Evolutionary conservation across 345 rosid genomes (phyloP).

Genomic region (Ceriops decandra): DNA sequence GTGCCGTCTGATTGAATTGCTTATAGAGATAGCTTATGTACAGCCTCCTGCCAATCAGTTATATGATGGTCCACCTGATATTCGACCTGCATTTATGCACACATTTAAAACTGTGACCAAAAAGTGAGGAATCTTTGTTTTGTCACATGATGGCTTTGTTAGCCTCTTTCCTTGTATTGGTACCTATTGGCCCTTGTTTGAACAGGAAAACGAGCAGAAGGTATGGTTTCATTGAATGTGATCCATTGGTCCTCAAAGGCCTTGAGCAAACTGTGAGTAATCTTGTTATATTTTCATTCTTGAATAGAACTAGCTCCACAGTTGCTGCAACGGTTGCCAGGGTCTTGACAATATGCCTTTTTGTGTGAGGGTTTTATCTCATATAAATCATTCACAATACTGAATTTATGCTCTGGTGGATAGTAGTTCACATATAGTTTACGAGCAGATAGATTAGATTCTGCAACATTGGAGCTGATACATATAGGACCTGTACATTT

Average conservation of each 20-base stretch:
- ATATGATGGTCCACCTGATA: slow-evolving; percentile 66
- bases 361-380: no score
- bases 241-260: slow-evolving; percentile 84
- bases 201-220: slow-evolving; percentile 61
- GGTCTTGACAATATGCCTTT: no score
- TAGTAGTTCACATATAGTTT: neutral
- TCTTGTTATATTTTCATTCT: slow-evolving; percentile 11
- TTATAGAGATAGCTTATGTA: slow-evolving; percentile 76
- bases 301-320: neutral
- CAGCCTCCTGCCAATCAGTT: slow-evolving; percentile 69
- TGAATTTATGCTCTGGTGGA: neutral
- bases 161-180: neutral
- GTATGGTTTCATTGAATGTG: slow-evolving; percentile 81
- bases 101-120: slow-evolving; percentile 44
- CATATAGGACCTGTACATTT: neutral
- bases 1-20: slow-evolving; percentile 78
- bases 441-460: neutral
- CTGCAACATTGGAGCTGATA: slow-evolving; percentile 7
- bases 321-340: no score
- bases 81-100: slow-evolving; percentile 92
- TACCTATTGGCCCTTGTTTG: slow-evolving; percentile 10
- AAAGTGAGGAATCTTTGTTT: slow-evolving; percentile 42
- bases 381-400: neutral
- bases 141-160: slow-evolving; percentile 2
- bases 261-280: slow-evolving; percentile 77